Base-by-base conservation (phyloP, 257 asterid species). In the Solanum ahanhuiri region DNA sequence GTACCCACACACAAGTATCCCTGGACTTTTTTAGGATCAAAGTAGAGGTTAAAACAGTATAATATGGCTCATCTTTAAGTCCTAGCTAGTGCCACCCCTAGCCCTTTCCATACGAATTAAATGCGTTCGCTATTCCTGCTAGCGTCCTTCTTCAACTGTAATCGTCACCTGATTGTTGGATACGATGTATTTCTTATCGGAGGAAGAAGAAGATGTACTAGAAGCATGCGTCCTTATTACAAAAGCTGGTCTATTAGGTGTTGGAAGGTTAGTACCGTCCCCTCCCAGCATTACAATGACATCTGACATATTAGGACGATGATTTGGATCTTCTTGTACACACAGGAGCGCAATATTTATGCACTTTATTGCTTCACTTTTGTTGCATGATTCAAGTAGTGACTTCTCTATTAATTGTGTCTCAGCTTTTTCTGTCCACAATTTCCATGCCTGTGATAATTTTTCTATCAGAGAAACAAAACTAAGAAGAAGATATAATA, bases 291-390 rank as follows among this genome's bases (percentile, higher is more conserved):
- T 88, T 28, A 28, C 0, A 30, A 88, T 67, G 18, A 88, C 88
- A 31, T 84, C 45, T 4, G 88, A 41, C 89, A 88, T 88, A 75
- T 86, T 79, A 39, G 90, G 91, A 25, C 89, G 88, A 71, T 86
- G 79, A 15, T 8, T 20, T 3, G 90, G 89, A 72, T 89, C 87
- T 79, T 88, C 90, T 31, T 87, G 87, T 34, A 89, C 90, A 12
- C 91, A 89, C 72, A 89, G 12, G 2, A 88, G 84, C 1, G 81
- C 91, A 41, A 89, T 14, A 51, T 86, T 70, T 11, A 89, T 81
- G 83, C 90, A 88, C 67, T 79, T 86, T 4, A 69, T 0, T 8
- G 82, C 82, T 77, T 83, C 86, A 30, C 30, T n/a, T 64, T 1
- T 48, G 15, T 69, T 72, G 70, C 86, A 73, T 4, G 87, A 83